phyloP scores from a whole-genome alignment of 768 basidiomycete species.

The Podaxis sp. region DNA sequence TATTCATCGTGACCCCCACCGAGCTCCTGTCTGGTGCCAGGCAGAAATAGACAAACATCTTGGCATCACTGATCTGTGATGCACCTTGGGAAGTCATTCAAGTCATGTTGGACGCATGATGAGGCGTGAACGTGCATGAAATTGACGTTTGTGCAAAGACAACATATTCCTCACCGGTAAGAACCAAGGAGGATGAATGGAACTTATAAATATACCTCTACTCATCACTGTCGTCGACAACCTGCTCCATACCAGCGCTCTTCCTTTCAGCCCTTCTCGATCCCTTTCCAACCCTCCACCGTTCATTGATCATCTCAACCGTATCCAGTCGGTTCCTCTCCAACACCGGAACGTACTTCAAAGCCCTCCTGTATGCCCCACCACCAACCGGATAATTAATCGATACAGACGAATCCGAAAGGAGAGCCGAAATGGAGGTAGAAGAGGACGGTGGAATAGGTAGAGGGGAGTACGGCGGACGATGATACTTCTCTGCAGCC shows the following conservation, averaged over 20 bases:
- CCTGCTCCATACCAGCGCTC: constrained; percentile 12
- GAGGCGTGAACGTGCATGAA: background rate
- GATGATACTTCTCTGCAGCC: constrained; percentile 50
- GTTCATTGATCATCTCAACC: constrained; percentile 70
- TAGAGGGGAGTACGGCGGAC: constrained; percentile 31
- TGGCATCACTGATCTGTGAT: too few relatives aligned
- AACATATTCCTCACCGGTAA: background rate
- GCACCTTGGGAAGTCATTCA: too few relatives aligned
- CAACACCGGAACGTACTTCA: constrained; percentile 66
- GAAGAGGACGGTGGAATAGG: constrained; percentile 28
- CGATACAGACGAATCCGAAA: constrained; percentile 12
- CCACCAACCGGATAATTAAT: constrained; percentile 65
- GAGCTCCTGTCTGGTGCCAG: too few relatives aligned
- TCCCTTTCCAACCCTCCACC: constrained; percentile 72
- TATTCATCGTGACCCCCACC: too few relatives aligned
- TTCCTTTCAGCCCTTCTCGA: constrained; percentile 36
- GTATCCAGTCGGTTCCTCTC: constrained; percentile 63
- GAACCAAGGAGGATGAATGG: background rate
- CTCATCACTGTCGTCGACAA: constrained; percentile 19
- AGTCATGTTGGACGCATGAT: too few relatives aligned
- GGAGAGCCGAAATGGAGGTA: constrained; percentile 16
- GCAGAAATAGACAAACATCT: too few relatives aligned
- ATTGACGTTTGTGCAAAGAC: background rate
- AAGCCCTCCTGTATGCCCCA: constrained; percentile 54
- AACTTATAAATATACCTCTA: background rate